phyloP scores from a whole-genome alignment of 768 basidiomycete genomes.

The Russula sp. region DNA sequence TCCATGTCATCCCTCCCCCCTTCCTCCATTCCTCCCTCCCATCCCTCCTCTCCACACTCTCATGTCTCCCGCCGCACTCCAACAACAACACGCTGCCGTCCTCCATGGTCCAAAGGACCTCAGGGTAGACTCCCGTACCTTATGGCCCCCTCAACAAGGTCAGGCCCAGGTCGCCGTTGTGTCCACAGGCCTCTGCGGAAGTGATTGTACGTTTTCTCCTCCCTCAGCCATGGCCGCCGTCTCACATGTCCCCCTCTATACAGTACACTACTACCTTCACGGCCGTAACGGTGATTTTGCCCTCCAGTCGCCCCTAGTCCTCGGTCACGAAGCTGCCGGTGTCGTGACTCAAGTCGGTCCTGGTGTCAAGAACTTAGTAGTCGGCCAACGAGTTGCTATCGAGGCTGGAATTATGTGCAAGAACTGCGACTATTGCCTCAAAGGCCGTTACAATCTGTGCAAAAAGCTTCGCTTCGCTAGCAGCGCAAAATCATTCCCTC shows the following conservation, averaged over 20 bases:
- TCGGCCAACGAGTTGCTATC: constrained; percentile 89
- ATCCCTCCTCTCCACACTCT: constrained; percentile 23
- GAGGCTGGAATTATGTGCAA: constrained; percentile 91
- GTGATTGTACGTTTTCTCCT: constrained; percentile 57
- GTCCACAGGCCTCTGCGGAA: constrained; percentile 89
- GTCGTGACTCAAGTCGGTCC: constrained; percentile 80
- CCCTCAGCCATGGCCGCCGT: neutral
- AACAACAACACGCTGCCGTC: constrained; percentile 67
- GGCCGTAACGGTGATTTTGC: constrained; percentile 93
- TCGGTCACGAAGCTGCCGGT: constrained; percentile 94
- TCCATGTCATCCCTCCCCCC: constrained; percentile 28
- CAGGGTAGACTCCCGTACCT: constrained; percentile 66
- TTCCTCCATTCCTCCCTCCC: constrained; percentile 29
- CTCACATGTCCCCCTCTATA: constrained; percentile 11
- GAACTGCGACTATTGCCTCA: constrained; percentile 62
- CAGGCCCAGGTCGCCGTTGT: constrained; percentile 78
- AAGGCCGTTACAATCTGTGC: constrained; percentile 92
- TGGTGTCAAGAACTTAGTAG: constrained; percentile 57
- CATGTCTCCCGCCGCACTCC: constrained; percentile 51
- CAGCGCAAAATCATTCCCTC: constrained; percentile 88
- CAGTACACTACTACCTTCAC: constrained; percentile 89
- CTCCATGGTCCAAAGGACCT: constrained; percentile 84
- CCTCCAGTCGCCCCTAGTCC: constrained; percentile 78
- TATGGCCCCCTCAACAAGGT: constrained; percentile 67
- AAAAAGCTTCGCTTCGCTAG: constrained; percentile 84